A percentile compares a stretch with the other conserved stretches of the same genome.
Evolutionary conservation across 2,329 filamentous ascomycete species (phyloP).

Genomic region (Neopestalotiopsis rosae): DNA sequence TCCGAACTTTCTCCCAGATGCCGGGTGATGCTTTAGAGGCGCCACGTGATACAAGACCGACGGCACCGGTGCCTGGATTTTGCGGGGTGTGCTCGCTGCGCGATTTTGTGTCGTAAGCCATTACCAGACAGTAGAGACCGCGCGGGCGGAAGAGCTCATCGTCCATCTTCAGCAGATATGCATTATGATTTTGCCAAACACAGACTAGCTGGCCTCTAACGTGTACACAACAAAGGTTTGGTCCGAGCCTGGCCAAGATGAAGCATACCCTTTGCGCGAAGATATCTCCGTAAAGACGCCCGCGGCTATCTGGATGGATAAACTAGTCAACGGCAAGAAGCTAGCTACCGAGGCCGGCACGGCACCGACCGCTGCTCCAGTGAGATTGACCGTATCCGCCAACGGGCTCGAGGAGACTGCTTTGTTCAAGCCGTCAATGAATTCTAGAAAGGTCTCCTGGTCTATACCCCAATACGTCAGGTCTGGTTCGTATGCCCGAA

Average conservation of each 20-base stretch:
- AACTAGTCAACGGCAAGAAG: slow-evolving; percentile 12
- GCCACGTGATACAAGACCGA: slow-evolving; percentile 18
- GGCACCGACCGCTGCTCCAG: slow-evolving; percentile 18
- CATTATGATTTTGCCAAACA: slow-evolving; percentile 23
- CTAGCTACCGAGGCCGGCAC: slow-evolving; percentile 15
- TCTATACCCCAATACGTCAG: slow-evolving; percentile 29
- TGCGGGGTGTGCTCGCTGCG: slow-evolving; percentile 14
- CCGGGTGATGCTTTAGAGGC: neutral
- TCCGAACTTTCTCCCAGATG: neutral
- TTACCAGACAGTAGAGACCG: slow-evolving; percentile 30
- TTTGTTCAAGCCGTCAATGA: slow-evolving; percentile 28
- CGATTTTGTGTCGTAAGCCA: slow-evolving; percentile 25
- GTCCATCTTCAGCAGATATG: slow-evolving; percentile 30
- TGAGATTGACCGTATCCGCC: slow-evolving; percentile 22
- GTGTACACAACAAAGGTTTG: too few species aligned
- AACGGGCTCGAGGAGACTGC: slow-evolving; percentile 18
- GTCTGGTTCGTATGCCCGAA: slow-evolving; percentile 31
- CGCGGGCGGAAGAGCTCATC: slow-evolving; percentile 30
- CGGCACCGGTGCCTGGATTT: neutral
- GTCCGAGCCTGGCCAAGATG: neutral
- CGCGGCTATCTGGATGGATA: slow-evolving; percentile 21
- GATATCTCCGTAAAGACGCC: slow-evolving; percentile 22
- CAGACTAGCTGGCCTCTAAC: neutral
- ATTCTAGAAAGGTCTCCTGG: slow-evolving; percentile 27
- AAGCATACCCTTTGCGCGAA: slow-evolving; percentile 22